Evolutionary conservation across 495 filamentous ascomycete genomes (phyloP).

Genomic region (Extremus antarcticus): DNA sequence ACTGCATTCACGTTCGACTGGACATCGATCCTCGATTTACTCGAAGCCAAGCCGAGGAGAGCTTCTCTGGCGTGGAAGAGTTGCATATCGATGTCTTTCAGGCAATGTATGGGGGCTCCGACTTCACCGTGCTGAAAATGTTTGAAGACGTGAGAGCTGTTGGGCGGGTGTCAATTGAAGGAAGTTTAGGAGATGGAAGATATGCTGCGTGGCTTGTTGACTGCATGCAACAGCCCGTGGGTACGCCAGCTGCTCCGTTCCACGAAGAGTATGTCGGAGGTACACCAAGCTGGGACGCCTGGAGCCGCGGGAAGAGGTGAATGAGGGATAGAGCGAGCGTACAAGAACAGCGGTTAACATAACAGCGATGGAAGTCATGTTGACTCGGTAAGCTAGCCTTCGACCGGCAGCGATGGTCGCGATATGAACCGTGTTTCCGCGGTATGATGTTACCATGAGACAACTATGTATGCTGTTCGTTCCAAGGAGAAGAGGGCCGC

Average conservation of each 20-base stretch:
- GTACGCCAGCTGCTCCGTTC: conserved; percentile 15
- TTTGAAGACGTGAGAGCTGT: conserved; percentile 45
- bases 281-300: conserved; percentile 12
- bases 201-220: conserved; percentile 38
- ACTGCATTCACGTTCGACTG: conserved; percentile 32
- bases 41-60: conserved; percentile 20
- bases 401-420: no score
- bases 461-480: no score
- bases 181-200: conserved; percentile 31
- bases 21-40: conserved; percentile 37
- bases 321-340: no score
- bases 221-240: conserved; percentile 33
- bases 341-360: no score
- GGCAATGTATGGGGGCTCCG: conserved; percentile 33
- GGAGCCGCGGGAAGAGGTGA: background rate
- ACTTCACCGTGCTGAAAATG: conserved; percentile 31
- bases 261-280: conserved; percentile 13
- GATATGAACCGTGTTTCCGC: no score
- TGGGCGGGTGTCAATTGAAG: conserved; percentile 31
- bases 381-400: no score
- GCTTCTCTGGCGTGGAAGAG: conserved; percentile 36
- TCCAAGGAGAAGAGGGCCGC: no score
- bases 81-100: conserved; percentile 39
- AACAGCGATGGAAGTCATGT: no score
- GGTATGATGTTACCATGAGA: no score